These are phyloP conservation scores for Tuber borchii DNA, from an alignment of 495 filamentous ascomycete species.

Conservation along the genomic window DNA sequence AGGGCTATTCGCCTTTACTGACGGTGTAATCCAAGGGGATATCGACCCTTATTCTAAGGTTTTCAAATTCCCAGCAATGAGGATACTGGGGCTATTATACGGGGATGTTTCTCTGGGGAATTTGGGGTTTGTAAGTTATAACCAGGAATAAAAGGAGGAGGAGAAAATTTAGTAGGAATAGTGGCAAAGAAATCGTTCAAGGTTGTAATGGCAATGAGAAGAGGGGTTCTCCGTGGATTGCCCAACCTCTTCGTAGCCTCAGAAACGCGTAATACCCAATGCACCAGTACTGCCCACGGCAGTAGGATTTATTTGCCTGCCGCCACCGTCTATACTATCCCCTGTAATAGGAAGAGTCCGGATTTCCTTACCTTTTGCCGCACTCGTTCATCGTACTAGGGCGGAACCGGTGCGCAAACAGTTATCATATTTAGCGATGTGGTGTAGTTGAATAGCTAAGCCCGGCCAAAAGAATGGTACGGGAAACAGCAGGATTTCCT, in stretches of 20 bases:
- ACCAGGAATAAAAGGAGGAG: not conserved
- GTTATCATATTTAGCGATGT: not conserved
- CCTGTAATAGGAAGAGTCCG: not conserved
- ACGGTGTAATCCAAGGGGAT: not conserved
- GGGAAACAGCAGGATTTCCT: not conserved
- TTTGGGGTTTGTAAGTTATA: not conserved
- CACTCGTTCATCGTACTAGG: not conserved
- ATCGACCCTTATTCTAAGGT: not conserved
- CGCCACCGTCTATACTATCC: not conserved
- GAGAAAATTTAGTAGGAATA: not conserved
- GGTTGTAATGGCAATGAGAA: not conserved
- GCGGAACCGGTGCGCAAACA: not conserved
- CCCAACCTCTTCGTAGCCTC: not conserved
- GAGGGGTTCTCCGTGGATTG: not conserved
- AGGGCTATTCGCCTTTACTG: not conserved
- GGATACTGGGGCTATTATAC: not conserved
- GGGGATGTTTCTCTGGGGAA: not conserved
- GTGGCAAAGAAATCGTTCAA: not conserved
- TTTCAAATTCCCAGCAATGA: not conserved
- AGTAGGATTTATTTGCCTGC: not conserved
- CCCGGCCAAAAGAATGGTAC: not conserved
- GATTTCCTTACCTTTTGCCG: not conserved
- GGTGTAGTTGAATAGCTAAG: not conserved
- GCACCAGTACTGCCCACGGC: not conserved
- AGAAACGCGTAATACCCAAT: not conserved